Evolutionary conservation across 1,139 yeast genomes (phyloP).

Genomic region (Diutina pseudorugosa): DNA sequence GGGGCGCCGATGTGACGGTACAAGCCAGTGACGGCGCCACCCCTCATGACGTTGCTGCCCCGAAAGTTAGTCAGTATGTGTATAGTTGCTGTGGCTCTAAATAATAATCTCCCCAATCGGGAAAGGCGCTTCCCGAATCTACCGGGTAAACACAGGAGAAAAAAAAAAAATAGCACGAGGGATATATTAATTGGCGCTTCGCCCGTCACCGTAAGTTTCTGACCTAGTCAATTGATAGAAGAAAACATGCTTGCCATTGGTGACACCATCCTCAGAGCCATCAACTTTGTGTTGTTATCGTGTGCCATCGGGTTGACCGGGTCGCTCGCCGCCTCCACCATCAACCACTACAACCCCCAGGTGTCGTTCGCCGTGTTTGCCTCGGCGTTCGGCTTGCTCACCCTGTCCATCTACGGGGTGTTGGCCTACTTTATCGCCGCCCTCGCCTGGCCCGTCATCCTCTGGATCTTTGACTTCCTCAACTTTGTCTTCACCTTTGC

Average conservation of each 20-base stretch:
- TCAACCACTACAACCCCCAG: slow-evolving; percentile 51
- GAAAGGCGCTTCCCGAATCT: slow-evolving; percentile 4
- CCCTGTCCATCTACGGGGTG: slow-evolving; percentile 71
- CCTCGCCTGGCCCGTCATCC: slow-evolving; percentile 77
- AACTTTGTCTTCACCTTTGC: slow-evolving; percentile 88
- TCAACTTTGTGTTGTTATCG: slow-evolving; percentile 64
- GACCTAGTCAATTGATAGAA: background rate
- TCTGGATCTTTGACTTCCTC: slow-evolving; percentile 68
- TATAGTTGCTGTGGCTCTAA: slow-evolving; percentile 3
- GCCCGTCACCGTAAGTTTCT: background rate
- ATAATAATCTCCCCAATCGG: background rate
- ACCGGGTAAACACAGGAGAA: slow-evolving; percentile 1
- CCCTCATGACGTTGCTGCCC: slow-evolving; percentile 51
- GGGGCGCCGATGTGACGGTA: slow-evolving; percentile 53
- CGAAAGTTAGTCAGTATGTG: slow-evolving; percentile 29
- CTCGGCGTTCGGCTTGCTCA: slow-evolving; percentile 71
- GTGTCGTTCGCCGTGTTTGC: slow-evolving; percentile 84
- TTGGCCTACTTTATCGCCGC: slow-evolving; percentile 67
- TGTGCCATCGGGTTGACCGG: slow-evolving; percentile 79
- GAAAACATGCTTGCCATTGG: slow-evolving; percentile 51
- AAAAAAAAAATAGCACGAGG: background rate
- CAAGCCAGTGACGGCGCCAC: slow-evolving; percentile 41
- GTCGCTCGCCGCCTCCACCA: slow-evolving; percentile 63
- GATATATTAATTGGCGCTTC: background rate
- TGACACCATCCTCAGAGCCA: slow-evolving; percentile 60